A percentile compares a stretch with the other conserved stretches of the same genome.
Conservation (phyloP, 2,329 filamentous ascomycete genomes). For the Paecilomyces variotii region DNA sequence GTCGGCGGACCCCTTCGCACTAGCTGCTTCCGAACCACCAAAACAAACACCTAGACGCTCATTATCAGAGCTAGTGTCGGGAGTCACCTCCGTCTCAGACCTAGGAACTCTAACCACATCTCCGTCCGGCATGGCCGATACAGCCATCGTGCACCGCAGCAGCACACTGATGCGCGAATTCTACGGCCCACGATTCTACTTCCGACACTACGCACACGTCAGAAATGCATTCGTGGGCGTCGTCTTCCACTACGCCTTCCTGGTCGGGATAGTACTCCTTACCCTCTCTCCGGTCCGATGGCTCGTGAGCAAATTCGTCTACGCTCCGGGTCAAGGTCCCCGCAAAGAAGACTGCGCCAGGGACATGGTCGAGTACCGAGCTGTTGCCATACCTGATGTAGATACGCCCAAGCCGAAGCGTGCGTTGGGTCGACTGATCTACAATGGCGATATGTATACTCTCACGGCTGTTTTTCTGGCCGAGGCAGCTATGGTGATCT, state of each 20-base stretch:
- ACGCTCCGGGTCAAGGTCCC: slow-evolving; percentile 45
- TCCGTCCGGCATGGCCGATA: slow-evolving; percentile 45
- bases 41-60: slow-evolving; percentile 24
- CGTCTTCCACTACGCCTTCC: slow-evolving; percentile 42
- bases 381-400: slow-evolving; percentile 38
- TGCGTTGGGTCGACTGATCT: slow-evolving; percentile 35
- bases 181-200: slow-evolving; percentile 52
- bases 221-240: slow-evolving; percentile 42
- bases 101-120: slow-evolving; percentile 52
- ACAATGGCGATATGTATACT: slow-evolving; percentile 35
- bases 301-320: slow-evolving; percentile 40
- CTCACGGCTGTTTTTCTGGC: slow-evolving; percentile 37
- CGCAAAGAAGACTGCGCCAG: slow-evolving; percentile 33
- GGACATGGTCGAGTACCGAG: slow-evolving; percentile 36
- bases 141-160: slow-evolving; percentile 51
- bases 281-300: slow-evolving; percentile 46
- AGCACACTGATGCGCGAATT: slow-evolving; percentile 51
- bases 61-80: slow-evolving; percentile 19
- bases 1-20: slow-evolving; percentile 43
- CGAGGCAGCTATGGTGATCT: slow-evolving; percentile 38
- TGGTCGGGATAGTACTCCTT: slow-evolving; percentile 40
- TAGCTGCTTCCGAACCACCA: slow-evolving; percentile 37
- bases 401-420: slow-evolving; percentile 25
- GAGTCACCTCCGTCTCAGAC: slow-evolving; percentile 40
- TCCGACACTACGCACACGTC: slow-evolving; percentile 49